A percentile compares a stretch with the other conserved stretches of the same genome.
Evolutionary conservation across 2,329 filamentous ascomycete genomes (phyloP).

Genomic region (Cadophora malorum): DNA sequence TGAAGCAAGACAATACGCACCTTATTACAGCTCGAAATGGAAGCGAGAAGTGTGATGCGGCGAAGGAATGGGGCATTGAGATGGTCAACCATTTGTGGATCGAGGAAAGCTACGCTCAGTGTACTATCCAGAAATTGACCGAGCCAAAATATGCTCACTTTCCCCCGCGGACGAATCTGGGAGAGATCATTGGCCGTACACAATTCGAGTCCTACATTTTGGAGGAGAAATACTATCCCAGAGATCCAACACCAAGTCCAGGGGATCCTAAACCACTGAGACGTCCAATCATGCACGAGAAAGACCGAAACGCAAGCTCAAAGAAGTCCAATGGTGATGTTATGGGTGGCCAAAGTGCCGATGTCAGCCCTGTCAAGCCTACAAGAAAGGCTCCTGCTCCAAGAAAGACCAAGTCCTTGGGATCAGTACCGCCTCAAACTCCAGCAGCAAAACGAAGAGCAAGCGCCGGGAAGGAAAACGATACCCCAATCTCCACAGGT

Average conservation of each 20-base stretch:
- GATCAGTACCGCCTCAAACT: constrained; percentile 48
- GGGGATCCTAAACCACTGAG: constrained; percentile 55
- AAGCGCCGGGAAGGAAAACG: constrained; percentile 78
- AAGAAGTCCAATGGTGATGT: constrained; percentile 25
- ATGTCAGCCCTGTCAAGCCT: constrained; percentile 26
- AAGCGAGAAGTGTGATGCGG: constrained; percentile 93
- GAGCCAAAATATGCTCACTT: constrained; percentile 84
- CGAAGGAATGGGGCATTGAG: constrained; percentile 88
- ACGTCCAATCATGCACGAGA: constrained; percentile 54
- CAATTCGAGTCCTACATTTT: constrained; percentile 71
- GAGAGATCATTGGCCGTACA: constrained; percentile 91
- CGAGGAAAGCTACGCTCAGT: constrained; percentile 95
- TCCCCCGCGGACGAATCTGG: constrained; percentile 85
- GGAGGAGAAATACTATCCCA: constrained; percentile 68
- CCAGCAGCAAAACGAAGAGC: constrained; percentile 58
- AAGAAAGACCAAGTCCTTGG: constrained; percentile 7
- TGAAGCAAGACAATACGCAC: constrained; percentile 95
- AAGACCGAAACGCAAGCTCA: constrained; percentile 45
- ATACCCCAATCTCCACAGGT: constrained; percentile 77
- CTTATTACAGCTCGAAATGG: constrained; percentile 87
- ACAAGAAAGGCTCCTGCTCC: constrained; percentile 27
- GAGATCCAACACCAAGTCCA: constrained; percentile 48
- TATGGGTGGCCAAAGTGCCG: constrained; percentile 27
- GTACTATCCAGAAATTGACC: constrained; percentile 74
- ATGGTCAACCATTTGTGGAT: constrained; percentile 97